These are phyloP conservation scores for Candida multigemmis DNA, from an alignment of 805 yeast species.

Conservation along the genomic window DNA sequence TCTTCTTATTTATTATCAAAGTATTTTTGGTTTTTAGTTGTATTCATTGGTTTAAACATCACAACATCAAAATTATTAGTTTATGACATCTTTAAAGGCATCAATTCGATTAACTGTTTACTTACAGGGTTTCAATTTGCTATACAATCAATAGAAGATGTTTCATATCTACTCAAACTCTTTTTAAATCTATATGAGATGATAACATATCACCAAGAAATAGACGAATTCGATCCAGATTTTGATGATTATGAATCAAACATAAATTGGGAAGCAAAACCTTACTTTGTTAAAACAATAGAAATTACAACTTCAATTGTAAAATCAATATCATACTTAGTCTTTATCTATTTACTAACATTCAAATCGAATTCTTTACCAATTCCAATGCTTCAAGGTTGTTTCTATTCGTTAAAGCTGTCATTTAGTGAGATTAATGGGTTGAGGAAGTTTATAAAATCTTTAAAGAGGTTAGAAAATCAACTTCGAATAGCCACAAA, in stretches of 20 bases:
- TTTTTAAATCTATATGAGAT: conserved; percentile 50
- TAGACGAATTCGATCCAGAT: conserved; percentile 5
- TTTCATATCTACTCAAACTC: conserved; percentile 37
- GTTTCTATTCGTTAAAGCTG: conserved; percentile 28
- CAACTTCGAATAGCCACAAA: conserved; percentile 55
- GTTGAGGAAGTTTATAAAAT: conserved; percentile 41
- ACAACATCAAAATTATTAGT: conserved; percentile 45
- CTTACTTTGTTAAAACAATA: conserved; percentile 46
- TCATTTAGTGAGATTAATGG: conserved; percentile 27
- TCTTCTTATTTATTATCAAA: too few relatives aligned
- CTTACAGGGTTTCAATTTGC: conserved; percentile 74
- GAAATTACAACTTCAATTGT: conserved; percentile 42
- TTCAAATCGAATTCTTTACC: conserved; percentile 25
- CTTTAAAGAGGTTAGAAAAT: conserved; percentile 54
- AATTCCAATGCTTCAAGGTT: conserved; percentile 34
- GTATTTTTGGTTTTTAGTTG: conserved; percentile 33
- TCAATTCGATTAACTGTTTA: conserved; percentile 46
- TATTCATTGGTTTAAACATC: conserved; percentile 43
- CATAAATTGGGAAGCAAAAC: conserved; percentile 65
- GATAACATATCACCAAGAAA: conserved; percentile 31
- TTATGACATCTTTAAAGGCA: conserved; percentile 43
- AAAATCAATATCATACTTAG: conserved; percentile 18
- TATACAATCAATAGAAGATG: conserved; percentile 46
- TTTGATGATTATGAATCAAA: conserved; percentile 38
- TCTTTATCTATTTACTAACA: conserved; percentile 24